A percentile compares a stretch with the other conserved stretches of the same genome.
phyloP scores from a whole-genome alignment of 2,329 filamentous ascomycete species.

The Neofusicoccum ribis region DNA sequence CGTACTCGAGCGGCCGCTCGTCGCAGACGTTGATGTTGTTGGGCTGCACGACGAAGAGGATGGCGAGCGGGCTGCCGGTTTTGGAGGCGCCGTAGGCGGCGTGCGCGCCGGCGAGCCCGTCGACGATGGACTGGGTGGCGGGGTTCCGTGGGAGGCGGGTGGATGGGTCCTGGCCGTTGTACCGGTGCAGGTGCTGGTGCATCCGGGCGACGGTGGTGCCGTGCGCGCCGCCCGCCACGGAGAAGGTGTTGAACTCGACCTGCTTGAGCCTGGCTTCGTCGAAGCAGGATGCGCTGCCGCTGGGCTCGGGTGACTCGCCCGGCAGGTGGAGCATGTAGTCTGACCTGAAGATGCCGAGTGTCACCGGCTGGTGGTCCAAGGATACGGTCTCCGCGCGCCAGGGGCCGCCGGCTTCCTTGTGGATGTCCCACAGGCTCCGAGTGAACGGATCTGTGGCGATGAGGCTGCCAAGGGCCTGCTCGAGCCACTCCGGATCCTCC shows the following conservation, averaged over 20 bases:
- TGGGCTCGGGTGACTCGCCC: conserved; percentile 52
- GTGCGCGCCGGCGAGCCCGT: conserved; percentile 77
- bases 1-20: conserved; percentile 85
- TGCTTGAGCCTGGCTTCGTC: conserved; percentile 63
- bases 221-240: conserved; percentile 89
- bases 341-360: conserved; percentile 87
- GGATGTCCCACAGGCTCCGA: conserved; percentile 81
- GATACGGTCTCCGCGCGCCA: conserved; percentile 57
- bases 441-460: conserved; percentile 91
- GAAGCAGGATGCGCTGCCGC: conserved; percentile 46
- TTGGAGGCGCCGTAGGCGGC: conserved; percentile 68
- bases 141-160: conserved; percentile 67
- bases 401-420: conserved; percentile 87
- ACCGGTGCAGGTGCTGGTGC: conserved; percentile 63
- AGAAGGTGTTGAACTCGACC: conserved; percentile 99
- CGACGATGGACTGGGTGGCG: conserved; percentile 69
- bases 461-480: conserved; percentile 67
- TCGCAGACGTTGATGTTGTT: conserved; percentile 93
- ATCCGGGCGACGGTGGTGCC: conserved; percentile 75
- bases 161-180: conserved; percentile 48
- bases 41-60: conserved; percentile 84
- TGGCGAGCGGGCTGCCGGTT: conserved; percentile 60
- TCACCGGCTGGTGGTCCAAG: conserved; percentile 55
- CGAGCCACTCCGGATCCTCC: conserved; percentile 79
- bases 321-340: conserved; percentile 92